phyloP scores from a whole-genome alignment of 768 basidiomycete species.

The Russula foetens region DNA sequence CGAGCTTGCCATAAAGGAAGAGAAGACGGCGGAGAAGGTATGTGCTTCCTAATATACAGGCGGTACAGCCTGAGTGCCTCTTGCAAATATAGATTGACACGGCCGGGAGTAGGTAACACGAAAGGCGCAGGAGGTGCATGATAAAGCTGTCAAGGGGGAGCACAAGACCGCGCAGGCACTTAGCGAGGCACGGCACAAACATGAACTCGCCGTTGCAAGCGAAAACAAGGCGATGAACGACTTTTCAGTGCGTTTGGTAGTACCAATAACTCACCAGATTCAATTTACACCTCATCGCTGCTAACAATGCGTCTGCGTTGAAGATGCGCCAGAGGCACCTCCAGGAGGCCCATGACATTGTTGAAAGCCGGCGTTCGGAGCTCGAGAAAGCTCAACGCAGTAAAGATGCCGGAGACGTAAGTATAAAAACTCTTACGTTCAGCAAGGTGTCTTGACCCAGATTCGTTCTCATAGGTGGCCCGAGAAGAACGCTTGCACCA shows the following conservation, averaged over 20 bases:
- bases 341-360: conserved; percentile 21
- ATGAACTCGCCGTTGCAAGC: conserved; percentile 40
- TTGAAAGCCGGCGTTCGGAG: conserved; percentile 22
- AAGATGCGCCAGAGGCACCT: conserved; percentile 26
- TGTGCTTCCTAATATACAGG: background rate
- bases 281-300: background rate
- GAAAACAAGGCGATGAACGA: conserved; percentile 37
- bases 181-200: conserved; percentile 44
- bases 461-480: background rate
- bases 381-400: conserved; percentile 24
- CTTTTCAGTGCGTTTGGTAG: conserved; percentile 31
- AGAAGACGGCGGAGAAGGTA: conserved; percentile 45
- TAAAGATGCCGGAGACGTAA: conserved; percentile 27
- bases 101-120: conserved; percentile 30
- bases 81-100: background rate
- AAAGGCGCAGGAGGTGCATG: conserved; percentile 40
- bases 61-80: background rate
- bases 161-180: conserved; percentile 41
- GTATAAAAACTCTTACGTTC: background rate
- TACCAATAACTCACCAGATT: background rate
- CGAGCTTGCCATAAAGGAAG: conserved; percentile 46
- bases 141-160: conserved; percentile 45
- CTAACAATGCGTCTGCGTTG: no score
- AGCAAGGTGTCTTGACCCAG: background rate
- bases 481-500: conserved; percentile 1